Evolutionary conservation across 306 rosid genomes (phyloP), one percentile per base, ranked within the genome.

Genomic region (Amphicarpaea edgeworthii): DNA sequence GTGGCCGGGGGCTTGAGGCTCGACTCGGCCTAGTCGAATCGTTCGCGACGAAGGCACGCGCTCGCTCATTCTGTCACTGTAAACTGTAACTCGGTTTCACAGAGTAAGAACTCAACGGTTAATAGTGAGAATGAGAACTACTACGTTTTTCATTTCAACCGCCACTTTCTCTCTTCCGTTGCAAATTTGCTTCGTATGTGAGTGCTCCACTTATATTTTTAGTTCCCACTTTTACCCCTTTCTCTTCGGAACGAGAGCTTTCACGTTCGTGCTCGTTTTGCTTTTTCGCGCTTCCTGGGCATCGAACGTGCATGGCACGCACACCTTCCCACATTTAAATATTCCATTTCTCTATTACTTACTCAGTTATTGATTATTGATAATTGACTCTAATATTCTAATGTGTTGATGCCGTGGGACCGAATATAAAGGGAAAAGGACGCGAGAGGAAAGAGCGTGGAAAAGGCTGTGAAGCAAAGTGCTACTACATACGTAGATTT

Each of bases 1-100:
- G 76, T 88, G 68, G 38, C 90, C 82, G 8, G 98, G 98, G 0
- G 97, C 97, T 75, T 91, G 98, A 3, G 98, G 98, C 83, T 88
- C 93, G 66, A 91, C 90, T 20, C 90, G 93, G 17, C 98, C 98
- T 80, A 93, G 96, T 45, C 90, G 86, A 82, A 90, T 86, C 17
- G 93, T 81, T 50, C 68, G 85, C 78, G 88, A 20, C 61, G 61
- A 89, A 16, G 88, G 20, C 8, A 73, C 40, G 6, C 92, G 89
- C 12, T 85, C 86, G 20, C 20, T n/a, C 85, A 77, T 41, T 12
- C 76, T 24, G 47, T 46, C 4, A n/a, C 53, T 6, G 53, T 82
- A 78, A 80, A n/a, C n/a, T n/a, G 53, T 82, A 78, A 80, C 83
- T 78, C 41, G 86, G 60, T 83, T 93, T 51, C 58, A 19, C 26